Percentiles rank a stretch among this genome's conserved stretches.
phyloP scores from a whole-genome alignment of 192 early-diverging fungal genomes.

The Coemansia reversa region DNA sequence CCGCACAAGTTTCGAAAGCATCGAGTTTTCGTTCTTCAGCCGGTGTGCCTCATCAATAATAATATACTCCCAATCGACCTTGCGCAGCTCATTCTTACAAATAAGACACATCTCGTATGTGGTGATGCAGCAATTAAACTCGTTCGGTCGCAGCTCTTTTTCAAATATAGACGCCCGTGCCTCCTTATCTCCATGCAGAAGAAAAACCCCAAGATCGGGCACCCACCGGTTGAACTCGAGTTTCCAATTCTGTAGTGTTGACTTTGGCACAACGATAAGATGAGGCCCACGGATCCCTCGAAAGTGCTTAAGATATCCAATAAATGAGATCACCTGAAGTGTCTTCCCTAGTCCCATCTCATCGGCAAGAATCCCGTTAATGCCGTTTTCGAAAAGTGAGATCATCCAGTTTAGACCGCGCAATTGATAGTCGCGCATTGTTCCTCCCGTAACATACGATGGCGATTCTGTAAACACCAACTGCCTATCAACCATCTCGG shows the following conservation, averaged over 20 bases:
- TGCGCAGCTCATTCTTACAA: slow-evolving; percentile 82
- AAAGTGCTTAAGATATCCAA: slow-evolving; percentile 90
- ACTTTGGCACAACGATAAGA: slow-evolving; percentile 94
- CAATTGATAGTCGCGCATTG: slow-evolving; percentile 92
- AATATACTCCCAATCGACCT: slow-evolving; percentile 74
- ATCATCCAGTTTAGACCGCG: slow-evolving; percentile 99
- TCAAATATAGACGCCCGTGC: slow-evolving; percentile 65
- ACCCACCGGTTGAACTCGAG: slow-evolving; percentile 91
- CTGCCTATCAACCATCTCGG: slow-evolving; percentile 51
- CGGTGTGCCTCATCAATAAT: slow-evolving; percentile 82
- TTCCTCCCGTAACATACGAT: slow-evolving; percentile 84
- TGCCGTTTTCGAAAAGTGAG: slow-evolving; percentile 92
- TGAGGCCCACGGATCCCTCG: slow-evolving; percentile 80
- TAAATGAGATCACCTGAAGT: slow-evolving; percentile 92
- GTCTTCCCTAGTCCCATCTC: slow-evolving; percentile 99
- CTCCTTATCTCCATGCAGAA: slow-evolving; percentile 90
- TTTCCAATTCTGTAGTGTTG: slow-evolving; percentile 95
- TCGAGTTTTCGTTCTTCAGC: slow-evolving; percentile 92
- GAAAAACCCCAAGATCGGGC: slow-evolving; percentile 80
- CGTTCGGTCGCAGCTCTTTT: slow-evolving; percentile 54
- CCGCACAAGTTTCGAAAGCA: slow-evolving; percentile 91
- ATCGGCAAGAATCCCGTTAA: slow-evolving; percentile 98
- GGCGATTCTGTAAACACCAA: slow-evolving; percentile 90
- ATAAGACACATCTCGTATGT: slow-evolving; percentile 95
- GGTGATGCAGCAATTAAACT: slow-evolving; percentile 93